phyloP scores from a whole-genome alignment of 768 basidiomycete species.

The Rubroboletus satanas region DNA sequence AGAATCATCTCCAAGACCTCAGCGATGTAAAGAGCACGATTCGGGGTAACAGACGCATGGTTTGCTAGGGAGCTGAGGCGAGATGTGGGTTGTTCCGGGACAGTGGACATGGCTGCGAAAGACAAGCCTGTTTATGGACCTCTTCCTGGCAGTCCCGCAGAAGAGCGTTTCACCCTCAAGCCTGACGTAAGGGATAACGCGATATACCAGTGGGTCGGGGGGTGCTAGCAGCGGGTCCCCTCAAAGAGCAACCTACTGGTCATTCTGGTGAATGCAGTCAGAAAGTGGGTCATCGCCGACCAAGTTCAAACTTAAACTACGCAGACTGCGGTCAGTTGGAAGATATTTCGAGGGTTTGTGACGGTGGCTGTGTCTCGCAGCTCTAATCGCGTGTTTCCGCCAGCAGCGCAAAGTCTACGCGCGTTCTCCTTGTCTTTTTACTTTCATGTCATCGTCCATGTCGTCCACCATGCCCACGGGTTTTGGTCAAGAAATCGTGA shows the following conservation, averaged over 20 bases:
- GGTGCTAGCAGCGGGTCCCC: not conserved
- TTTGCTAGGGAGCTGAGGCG: not conserved
- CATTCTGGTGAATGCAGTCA: not conserved
- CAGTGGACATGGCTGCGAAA: conserved; percentile 6
- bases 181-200: conserved; percentile 11
- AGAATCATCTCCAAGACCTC: conserved; percentile 24
- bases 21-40: conserved; percentile 15
- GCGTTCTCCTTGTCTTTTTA: conserved; percentile 12
- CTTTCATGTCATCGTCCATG: conserved; percentile 13
- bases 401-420: conserved; percentile 3
- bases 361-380: conserved; percentile 28
- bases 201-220: not conserved
- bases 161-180: not conserved
- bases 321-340: not conserved
- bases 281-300: not conserved
- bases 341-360: not conserved
- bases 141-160: too few species aligned
- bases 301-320: not conserved
- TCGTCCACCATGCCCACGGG: conserved; percentile 45
- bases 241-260: not conserved
- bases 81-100: not conserved
- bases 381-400: conserved; percentile 22
- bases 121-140: not conserved
- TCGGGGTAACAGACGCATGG: not conserved
- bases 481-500: conserved; percentile 79